These are phyloP conservation scores for Bauhinia variegata DNA, from an alignment of 306 rosid species.

Conservation along the genomic window DNA sequence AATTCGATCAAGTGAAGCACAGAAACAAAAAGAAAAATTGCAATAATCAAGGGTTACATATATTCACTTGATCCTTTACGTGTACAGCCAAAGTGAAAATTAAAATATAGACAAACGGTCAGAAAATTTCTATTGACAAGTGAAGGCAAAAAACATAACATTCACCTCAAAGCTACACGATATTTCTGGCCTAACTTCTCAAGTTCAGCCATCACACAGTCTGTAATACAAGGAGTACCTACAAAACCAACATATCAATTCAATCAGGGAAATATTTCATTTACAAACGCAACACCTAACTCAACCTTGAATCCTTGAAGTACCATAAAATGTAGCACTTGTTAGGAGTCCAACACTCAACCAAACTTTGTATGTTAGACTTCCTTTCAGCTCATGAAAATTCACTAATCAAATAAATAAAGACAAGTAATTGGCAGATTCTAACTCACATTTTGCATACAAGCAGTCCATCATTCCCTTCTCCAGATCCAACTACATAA, in stretches of 20 bases:
- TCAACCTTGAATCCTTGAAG: not conserved
- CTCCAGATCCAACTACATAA: constrained; percentile 82
- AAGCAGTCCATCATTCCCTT: constrained; percentile 97
- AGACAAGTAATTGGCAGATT: constrained; percentile 1
- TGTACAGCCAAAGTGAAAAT: not conserved
- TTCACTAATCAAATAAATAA: not conserved
- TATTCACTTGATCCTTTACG: not conserved
- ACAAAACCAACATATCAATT: constrained; percentile 26
- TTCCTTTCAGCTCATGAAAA: not conserved
- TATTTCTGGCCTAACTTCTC: constrained; percentile 89
- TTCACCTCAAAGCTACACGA: constrained; percentile 88
- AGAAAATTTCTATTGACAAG: constrained; percentile 4
- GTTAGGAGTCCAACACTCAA: not conserved
- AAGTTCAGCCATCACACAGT: constrained; percentile 93
- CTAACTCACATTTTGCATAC: constrained; percentile 88
- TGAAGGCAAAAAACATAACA: constrained; percentile 8
- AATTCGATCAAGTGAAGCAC: not conserved
- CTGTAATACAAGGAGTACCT: constrained; percentile 97
- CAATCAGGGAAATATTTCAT: not conserved
- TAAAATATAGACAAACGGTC: not conserved
- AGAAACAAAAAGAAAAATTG: constrained; percentile 3
- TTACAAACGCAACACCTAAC: not conserved
- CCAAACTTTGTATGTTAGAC: not conserved
- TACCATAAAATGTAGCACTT: not conserved
- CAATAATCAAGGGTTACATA: not conserved